Evolutionary conservation across 169 alveolate genomes (phyloP).

Genomic region (Blepharisma undulans): DNA sequence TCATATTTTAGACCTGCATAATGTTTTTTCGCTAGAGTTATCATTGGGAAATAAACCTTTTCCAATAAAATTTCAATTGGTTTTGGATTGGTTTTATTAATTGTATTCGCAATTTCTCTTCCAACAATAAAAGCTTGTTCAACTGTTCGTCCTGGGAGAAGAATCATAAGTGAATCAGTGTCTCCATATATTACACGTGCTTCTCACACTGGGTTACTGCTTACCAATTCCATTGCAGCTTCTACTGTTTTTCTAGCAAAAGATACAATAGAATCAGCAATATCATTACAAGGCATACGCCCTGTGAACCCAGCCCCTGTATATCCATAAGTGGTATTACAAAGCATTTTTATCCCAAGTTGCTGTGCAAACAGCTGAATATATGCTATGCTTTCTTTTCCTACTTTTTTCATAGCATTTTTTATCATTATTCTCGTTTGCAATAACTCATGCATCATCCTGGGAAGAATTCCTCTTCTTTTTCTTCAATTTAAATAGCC

Average conservation of each 20-base stretch:
- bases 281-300: slow-evolving; percentile 95
- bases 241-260: slow-evolving; percentile 96
- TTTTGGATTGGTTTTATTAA: slow-evolving; percentile 85
- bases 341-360: slow-evolving; percentile 96
- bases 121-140: slow-evolving; percentile 14
- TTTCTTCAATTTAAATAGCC: slow-evolving; percentile 39
- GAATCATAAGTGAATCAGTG: slow-evolving; percentile 99
- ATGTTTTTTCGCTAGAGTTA: slow-evolving; percentile 95
- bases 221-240: slow-evolving; percentile 75
- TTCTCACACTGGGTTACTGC: slow-evolving; percentile 86
- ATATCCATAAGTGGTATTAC: slow-evolving; percentile 99
- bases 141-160: slow-evolving; percentile 88
- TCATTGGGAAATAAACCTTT: slow-evolving; percentile 96
- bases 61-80: slow-evolving; percentile 98
- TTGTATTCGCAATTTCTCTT: slow-evolving; percentile 91
- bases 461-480: slow-evolving; percentile 95
- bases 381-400: slow-evolving; percentile 85
- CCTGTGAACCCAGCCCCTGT: slow-evolving; percentile 99
- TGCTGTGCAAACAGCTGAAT: slow-evolving; percentile 96
- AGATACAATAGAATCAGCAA: slow-evolving; percentile 95
- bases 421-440: slow-evolving; percentile 96
- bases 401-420: slow-evolving; percentile 87
- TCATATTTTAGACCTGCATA: slow-evolving; percentile 95
- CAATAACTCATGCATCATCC: slow-evolving; percentile 95
- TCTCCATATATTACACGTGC: slow-evolving; percentile 97